Evolutionary conservation across 1,284 basidiomycete species (phyloP), one percentile per base, ranked within the genome.

Genomic region (Blastosporella zonata): DNA sequence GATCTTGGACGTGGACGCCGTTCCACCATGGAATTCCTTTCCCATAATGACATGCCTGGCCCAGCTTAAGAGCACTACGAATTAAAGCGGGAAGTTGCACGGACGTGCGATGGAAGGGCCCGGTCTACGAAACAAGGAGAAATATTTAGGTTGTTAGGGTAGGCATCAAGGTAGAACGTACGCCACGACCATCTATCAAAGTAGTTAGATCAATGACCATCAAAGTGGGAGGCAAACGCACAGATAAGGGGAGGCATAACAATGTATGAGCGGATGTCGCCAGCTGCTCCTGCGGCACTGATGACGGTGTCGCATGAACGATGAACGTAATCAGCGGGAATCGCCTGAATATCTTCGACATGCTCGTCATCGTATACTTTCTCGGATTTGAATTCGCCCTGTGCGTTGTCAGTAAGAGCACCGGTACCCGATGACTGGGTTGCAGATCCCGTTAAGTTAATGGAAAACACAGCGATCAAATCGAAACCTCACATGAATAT

Each of bases 91-190:
- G 53, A 25, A 54, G 45, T 29, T 54, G 53, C 10, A 54, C 53
- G 21, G 53, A 54, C 10, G 53, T 54, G 20, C 46, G 53, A 40
- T 54, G 53, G 53, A 54, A 54, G 2, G 49, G 53, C 9, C 53
- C 53, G 13, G 46, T 54, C 53, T 54, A 22, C 10, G 15, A 1
- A 2, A 18, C n/a, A 29, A 42, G 40, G 22, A 36, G 15, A n/a
- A 33, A n/a, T 6, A 40, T 36, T 22, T 13, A 8, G 7, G 15
- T 22, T 18, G 28, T 0, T n/a, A 22, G 1, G 0, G 13, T 10
- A 0, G 7, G 46, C 10, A 17, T 31, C 9, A 9, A 31, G 13
- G 21, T 9, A 22, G 33, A 15, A 43, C 53, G 29, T 49, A 54
- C 53, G 21, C 53, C 53, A 39, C 53, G 53, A 13, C 53, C 53